Base-by-base conservation (phyloP, 2,329 filamentous ascomycete species). In the Blastomyces silverae region DNA sequence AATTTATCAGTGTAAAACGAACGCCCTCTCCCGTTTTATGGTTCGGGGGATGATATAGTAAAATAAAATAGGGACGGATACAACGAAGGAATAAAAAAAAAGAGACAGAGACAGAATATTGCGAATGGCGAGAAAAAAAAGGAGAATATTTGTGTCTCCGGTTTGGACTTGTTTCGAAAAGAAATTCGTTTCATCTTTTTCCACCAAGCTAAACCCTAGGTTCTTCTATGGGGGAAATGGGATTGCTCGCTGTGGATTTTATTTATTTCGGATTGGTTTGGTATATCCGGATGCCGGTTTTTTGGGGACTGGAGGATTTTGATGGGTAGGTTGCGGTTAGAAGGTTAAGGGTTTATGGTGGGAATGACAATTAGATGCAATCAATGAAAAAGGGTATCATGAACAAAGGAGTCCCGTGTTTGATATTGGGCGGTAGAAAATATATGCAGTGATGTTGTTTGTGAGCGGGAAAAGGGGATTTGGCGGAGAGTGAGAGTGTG, bases 341-440 rank as follows among this genome's bases (percentile, higher is more conserved):
- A 31, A 28, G 31, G 34, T 22, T 31, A 20, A 20, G 37, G 4
- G 5, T 59, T 22, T 60, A 37, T 39, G 53, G 20, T 13, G 52
- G 31, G 57, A 61, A 50, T 61, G 42, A 34, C 58, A 50, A 15
- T 10, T 20, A 37, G 42, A 61, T 48, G 58, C 58, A 25, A 61
- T 34, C 13, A 61, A 48, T 20, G 39, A 34, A 50, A 60, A 48
- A 44, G 58, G 58, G 58, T 61, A 61, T 61, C 58, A 61, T 50
- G 44, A 48, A 61, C 22, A 61, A 25, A 39, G 39, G 17, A 34
- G 39, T 61, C 28, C 22, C 17, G 17, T 25, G 42, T 28, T 61
- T 50, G 44, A 34, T 37, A 48, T 61, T 42, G 3, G 58, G 48
- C 42, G 28, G 37, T 61, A 34, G 42, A 48, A 61, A 61, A 61